Evolutionary conservation across 768 basidiomycete genomes (phyloP).

Genomic region (Mrakia gelida): DNA sequence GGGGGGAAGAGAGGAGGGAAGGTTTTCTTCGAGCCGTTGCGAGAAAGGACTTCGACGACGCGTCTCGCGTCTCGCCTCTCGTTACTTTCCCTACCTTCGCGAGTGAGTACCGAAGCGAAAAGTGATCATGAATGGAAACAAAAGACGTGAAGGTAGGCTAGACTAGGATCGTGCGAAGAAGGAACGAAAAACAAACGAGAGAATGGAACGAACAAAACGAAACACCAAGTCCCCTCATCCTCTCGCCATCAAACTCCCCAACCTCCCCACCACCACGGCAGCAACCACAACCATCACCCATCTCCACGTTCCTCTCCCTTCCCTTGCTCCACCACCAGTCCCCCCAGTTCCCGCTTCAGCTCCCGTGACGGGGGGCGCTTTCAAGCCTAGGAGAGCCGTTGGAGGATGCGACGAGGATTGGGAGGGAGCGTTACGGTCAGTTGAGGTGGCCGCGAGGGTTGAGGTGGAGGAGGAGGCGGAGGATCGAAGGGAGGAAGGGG

Average conservation of each 20-base stretch:
- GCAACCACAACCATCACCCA: slow-evolving; percentile 12
- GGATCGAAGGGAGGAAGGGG: not conserved
- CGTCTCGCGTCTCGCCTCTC: too few relatives aligned
- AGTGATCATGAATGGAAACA: not conserved
- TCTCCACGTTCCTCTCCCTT: slow-evolving; percentile 2
- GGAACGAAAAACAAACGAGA: too few relatives aligned
- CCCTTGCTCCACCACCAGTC: not conserved
- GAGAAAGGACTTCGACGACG: too few relatives aligned
- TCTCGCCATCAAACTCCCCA: slow-evolving; percentile 16
- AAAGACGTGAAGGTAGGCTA: not conserved
- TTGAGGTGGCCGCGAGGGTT: slow-evolving; percentile 1
- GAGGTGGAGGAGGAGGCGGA: slow-evolving; percentile 6
- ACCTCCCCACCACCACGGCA: not conserved
- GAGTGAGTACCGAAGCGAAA: not conserved
- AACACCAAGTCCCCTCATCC: not conserved
- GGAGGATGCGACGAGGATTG: not conserved
- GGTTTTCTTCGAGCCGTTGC: too few relatives aligned
- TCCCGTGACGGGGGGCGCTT: not conserved
- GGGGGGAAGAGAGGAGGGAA: too few relatives aligned
- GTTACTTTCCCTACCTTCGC: not conserved
- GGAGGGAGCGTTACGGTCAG: not conserved
- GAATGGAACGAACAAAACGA: not conserved
- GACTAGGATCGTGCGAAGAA: not conserved
- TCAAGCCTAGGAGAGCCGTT: not conserved
- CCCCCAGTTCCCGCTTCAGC: not conserved